Evolutionary conservation across 1,139 yeast species (phyloP).

Genomic region (Scheffersomyces insectosa): DNA sequence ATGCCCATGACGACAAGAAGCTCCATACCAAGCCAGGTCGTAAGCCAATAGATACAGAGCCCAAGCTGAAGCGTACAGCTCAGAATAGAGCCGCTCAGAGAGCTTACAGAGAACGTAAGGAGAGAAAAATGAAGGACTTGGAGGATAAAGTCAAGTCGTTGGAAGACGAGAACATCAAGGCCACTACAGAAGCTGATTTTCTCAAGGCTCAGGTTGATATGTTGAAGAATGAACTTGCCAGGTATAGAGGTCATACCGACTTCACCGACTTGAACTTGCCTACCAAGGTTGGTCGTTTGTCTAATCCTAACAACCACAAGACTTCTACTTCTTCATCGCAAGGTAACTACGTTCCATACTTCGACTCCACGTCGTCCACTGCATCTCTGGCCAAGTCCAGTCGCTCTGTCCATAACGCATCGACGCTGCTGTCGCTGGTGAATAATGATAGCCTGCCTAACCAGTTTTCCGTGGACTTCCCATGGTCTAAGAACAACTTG

Average conservation of each 20-base stretch:
- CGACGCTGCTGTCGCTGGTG: conserved; percentile 8
- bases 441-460: conserved; percentile 8
- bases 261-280: conserved; percentile 38
- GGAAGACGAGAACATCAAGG: conserved; percentile 67
- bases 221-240: conserved; percentile 68
- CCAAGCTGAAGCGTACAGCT: conserved; percentile 85
- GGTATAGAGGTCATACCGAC: conserved; percentile 53
- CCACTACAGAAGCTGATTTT: conserved; percentile 70
- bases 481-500: conserved; percentile 35
- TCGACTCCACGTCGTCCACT: conserved; percentile 12
- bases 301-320: conserved; percentile 18
- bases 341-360: conserved; percentile 18
- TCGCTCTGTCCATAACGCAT: conserved; percentile 11
- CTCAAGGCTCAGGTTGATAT: conserved; percentile 75
- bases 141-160: conserved; percentile 73
- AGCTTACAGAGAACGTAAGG: conserved; percentile 94
- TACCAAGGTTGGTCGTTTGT: conserved; percentile 33
- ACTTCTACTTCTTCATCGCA: conserved; percentile 7
- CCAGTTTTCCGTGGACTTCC: conserved; percentile 28
- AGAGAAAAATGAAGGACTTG: conserved; percentile 78
- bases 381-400: conserved; percentile 16
- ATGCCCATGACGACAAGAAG: conserved; percentile 38
- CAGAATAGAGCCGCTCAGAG: conserved; percentile 98
- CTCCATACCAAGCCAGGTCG: conserved; percentile 52
- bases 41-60: conserved; percentile 77